phyloP scores from a whole-genome alignment of 2,329 filamentous ascomycete genomes.

The Penicillium sp. region DNA sequence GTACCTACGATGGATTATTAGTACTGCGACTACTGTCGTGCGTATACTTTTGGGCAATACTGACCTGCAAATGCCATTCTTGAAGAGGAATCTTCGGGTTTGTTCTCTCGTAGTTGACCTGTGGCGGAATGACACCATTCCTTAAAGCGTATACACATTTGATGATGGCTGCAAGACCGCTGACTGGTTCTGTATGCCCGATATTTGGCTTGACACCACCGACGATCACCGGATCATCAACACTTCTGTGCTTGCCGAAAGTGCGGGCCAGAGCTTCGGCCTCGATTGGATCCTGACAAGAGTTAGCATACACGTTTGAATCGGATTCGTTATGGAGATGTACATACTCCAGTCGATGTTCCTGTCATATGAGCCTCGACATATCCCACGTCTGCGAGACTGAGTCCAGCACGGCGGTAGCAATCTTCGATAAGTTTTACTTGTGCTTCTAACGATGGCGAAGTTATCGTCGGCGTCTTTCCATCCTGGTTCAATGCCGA shows the following conservation, averaged over 20 bases:
- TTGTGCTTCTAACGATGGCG: constrained; percentile 32
- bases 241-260: background rate
- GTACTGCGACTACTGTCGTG: no score
- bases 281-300: constrained; percentile 22
- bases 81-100: constrained; percentile 24
- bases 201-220: constrained; percentile 29
- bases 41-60: no score
- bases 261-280: constrained; percentile 7
- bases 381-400: constrained; percentile 22
- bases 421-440: constrained; percentile 31
- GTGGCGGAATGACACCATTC: constrained; percentile 25
- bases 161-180: constrained; percentile 24
- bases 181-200: constrained; percentile 30
- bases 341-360: constrained; percentile 21
- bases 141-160: constrained; percentile 33
- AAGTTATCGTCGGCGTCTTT: constrained; percentile 23
- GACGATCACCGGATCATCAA: no score
- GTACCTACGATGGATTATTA: no score
- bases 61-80: constrained; percentile 20
- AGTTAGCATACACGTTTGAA: no score
- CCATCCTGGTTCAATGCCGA: constrained; percentile 31
- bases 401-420: constrained; percentile 34
- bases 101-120: constrained; percentile 23
- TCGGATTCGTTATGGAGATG: no score
- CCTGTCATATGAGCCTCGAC: constrained; percentile 42